phyloP scores from a whole-genome alignment of 805 yeast genomes.

The Wickerhamiella spandovensis region DNA sequence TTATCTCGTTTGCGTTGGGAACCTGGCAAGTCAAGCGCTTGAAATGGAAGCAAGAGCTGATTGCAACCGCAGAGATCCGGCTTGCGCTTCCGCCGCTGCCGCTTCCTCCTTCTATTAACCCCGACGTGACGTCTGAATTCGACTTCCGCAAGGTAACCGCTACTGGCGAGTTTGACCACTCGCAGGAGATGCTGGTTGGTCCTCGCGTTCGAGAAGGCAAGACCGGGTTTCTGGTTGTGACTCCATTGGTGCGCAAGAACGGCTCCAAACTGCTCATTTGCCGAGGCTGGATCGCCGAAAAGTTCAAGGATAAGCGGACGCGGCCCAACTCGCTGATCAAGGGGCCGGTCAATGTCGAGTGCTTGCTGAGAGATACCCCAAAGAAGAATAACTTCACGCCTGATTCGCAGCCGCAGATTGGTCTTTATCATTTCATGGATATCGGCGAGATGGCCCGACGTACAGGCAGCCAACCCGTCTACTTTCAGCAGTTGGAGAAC shows the following conservation, averaged over 20 bases:
- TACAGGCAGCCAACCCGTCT: slow-evolving; percentile 56
- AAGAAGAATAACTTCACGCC: slow-evolving; percentile 56
- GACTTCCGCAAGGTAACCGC: slow-evolving; percentile 72
- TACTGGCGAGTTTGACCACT: slow-evolving; percentile 68
- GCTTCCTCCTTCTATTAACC: slow-evolving; percentile 44
- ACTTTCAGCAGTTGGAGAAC: slow-evolving; percentile 56
- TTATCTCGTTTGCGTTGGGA: slow-evolving; percentile 73
- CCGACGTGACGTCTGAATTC: slow-evolving; percentile 54
- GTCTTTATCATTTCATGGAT: slow-evolving; percentile 69
- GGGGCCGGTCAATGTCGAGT: slow-evolving; percentile 58
- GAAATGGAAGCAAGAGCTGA: slow-evolving; percentile 75
- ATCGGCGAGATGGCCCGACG: slow-evolving; percentile 65
- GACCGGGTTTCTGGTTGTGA: slow-evolving; percentile 65
- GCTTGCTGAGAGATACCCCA: slow-evolving; percentile 58
- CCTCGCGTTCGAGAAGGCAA: slow-evolving; percentile 65
- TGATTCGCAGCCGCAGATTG: slow-evolving; percentile 50
- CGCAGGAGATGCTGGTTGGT: slow-evolving; percentile 82
- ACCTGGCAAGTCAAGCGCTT: slow-evolving; percentile 85
- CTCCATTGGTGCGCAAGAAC: slow-evolving; percentile 71
- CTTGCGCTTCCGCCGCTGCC: slow-evolving; percentile 60
- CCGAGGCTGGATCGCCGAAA: slow-evolving; percentile 82
- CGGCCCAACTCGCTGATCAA: slow-evolving; percentile 58
- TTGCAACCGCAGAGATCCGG: slow-evolving; percentile 72
- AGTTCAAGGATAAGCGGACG: slow-evolving; percentile 37
- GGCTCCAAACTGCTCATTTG: slow-evolving; percentile 70